A percentile compares a stretch with the other conserved stretches of the same genome.
Evolutionary conservation across 2,329 filamentous ascomycete species (phyloP).

Genomic region (Paraconiothyrium brasiliense): DNA sequence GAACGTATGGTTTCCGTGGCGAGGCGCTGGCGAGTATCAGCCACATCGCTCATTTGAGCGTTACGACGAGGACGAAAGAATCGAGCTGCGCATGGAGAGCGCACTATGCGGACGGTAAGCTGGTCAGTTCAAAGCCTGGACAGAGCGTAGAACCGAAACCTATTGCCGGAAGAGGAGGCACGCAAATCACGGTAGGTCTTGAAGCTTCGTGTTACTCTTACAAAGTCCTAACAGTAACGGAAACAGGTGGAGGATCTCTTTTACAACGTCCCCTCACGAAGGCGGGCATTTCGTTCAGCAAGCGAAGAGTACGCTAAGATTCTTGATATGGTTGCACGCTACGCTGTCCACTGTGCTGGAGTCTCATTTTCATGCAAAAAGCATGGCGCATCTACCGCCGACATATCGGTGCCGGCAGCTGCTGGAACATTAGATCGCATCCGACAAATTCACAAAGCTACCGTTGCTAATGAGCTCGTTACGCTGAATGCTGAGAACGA

Average conservation of each 20-base stretch:
- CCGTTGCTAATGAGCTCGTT: slow-evolving; percentile 87
- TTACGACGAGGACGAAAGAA: slow-evolving; percentile 91
- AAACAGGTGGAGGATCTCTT: slow-evolving; percentile 86
- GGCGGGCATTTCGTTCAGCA: slow-evolving; percentile 87
- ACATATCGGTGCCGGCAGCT: slow-evolving; percentile 77
- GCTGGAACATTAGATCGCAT: slow-evolving; percentile 83
- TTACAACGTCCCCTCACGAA: slow-evolving; percentile 91
- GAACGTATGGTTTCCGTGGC: slow-evolving; percentile 96
- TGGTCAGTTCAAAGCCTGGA: slow-evolving; percentile 85
- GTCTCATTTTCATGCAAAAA: slow-evolving; percentile 98
- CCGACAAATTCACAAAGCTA: slow-evolving; percentile 85
- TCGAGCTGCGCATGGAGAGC: slow-evolving; percentile 91
- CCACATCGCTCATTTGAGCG: slow-evolving; percentile 93
- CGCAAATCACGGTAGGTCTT: slow-evolving; percentile 80
- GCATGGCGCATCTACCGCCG: slow-evolving; percentile 84
- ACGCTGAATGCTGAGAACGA: slow-evolving; percentile 76
- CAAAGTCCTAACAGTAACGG: not conserved
- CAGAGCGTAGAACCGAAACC: slow-evolving; percentile 87
- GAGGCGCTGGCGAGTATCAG: slow-evolving; percentile 97
- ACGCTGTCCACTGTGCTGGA: slow-evolving; percentile 89
- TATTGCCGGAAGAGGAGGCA: slow-evolving; percentile 86
- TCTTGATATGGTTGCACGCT: slow-evolving; percentile 90
- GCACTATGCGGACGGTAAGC: slow-evolving; percentile 82
- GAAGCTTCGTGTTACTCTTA: not conserved
- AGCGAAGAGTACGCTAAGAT: slow-evolving; percentile 99